Base-by-base conservation (phyloP, 441 rosid genomes). In the Hura crepitans region DNA sequence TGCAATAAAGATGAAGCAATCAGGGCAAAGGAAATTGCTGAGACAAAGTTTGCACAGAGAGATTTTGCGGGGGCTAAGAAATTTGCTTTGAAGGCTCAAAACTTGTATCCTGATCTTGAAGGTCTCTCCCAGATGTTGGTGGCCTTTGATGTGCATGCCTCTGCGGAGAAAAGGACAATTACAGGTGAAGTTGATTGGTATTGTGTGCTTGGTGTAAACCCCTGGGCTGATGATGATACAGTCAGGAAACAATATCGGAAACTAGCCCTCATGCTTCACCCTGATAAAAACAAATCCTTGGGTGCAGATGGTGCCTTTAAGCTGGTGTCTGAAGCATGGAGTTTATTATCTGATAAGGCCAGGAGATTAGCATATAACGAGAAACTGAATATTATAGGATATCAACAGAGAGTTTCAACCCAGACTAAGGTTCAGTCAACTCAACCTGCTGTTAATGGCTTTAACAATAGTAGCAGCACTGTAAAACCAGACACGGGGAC, bases 291-390 rank as follows among this genome's bases (percentile, higher is more conserved):
- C 84, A 88, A 88, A 73, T 82, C 88, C 30, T 74, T 79, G 10
- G 97, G 96, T 10, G 90, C 96, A 22, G 96, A 87, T 53, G 96
- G 96, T 65, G 99, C 99, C 12, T 96, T 96, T 72, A 86, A 87
- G 75, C 80, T 93, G 72, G 79, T 96, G 69, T 85, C 86, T 1
- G 89, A 91, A 82, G 97, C 98, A 62, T 93, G 93, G 98, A 82
- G 79, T 82, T 75, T 88, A 72, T 72, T 96, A 28, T 88, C 98
- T 6, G 88, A 96, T 74, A 84, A 82, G 85, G 74, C 68, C 43
- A 86, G 70, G 81, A 88, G 89, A 81, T 39, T 70, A 49, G 80
- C 81, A 33, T 96, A 91, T 72, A 87, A 89, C 78, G 72, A 75
- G 55, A 87, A 76, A 81, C 81, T 89, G 78, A 84, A 73, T 72